Conservation (phyloP, 768 basidiomycete species). For the Termitomyces sp. region DNA sequence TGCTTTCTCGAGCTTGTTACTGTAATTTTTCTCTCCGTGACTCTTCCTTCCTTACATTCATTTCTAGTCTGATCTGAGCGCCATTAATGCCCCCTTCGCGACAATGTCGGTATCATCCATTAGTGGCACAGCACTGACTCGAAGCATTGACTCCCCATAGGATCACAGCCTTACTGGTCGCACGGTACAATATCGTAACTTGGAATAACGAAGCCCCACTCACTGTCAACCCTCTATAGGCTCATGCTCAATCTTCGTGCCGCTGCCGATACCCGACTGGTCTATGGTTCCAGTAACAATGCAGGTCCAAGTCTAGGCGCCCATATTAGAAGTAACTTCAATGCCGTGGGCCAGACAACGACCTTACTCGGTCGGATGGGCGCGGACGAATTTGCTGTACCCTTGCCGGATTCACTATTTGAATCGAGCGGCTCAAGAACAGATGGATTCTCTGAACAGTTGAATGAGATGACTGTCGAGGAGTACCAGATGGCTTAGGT, state of each 20-base stretch:
- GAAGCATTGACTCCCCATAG: background rate
- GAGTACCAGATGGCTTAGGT: background rate
- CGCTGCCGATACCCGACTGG: background rate
- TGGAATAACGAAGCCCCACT: background rate
- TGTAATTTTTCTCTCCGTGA: background rate
- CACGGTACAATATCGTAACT: background rate
- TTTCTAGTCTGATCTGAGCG: background rate
- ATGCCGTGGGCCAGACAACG: background rate
- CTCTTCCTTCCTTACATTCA: too few species aligned
- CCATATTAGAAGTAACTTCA: background rate
- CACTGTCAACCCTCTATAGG: too few species aligned
- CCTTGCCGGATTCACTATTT: background rate
- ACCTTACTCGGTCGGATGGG: background rate
- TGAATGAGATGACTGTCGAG: background rate
- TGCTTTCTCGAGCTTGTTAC: background rate
- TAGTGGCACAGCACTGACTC: background rate
- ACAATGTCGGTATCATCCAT: background rate
- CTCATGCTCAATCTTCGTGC: background rate
- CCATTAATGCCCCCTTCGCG: background rate
- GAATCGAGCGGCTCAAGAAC: background rate
- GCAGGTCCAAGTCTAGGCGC: background rate
- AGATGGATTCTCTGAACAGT: background rate
- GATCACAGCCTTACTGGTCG: background rate
- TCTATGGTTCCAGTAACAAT: background rate
- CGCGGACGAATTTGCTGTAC: background rate